Conservation (phyloP, 179 eudicot genomes). For the Corrigiola litoralis region DNA sequence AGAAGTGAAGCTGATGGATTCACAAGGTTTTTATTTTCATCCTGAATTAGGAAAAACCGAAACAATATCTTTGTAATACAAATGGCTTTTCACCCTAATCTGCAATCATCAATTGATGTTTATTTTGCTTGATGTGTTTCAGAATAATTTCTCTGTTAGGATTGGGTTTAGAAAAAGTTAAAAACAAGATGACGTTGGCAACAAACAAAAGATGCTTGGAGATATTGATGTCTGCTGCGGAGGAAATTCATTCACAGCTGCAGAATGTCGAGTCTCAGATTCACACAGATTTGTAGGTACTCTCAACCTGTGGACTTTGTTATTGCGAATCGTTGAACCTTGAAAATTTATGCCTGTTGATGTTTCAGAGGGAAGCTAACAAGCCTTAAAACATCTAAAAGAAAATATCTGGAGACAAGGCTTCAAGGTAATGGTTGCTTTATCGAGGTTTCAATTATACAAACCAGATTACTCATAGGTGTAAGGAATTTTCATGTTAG, state of each 20-base stretch:
- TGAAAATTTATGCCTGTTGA: slow-evolving; percentile 18
- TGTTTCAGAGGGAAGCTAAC: slow-evolving; percentile 71
- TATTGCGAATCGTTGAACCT: neutral
- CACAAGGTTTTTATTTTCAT: slow-evolving; percentile 44
- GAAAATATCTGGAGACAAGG: slow-evolving; percentile 60
- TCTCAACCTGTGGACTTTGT: slow-evolving; percentile 9
- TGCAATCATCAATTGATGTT: slow-evolving; percentile 5
- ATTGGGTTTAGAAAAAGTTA: slow-evolving; percentile 60
- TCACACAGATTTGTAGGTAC: slow-evolving; percentile 68
- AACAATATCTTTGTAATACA: neutral
- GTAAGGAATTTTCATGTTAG: slow-evolving; percentile 1
- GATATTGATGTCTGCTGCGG: slow-evolving; percentile 59
- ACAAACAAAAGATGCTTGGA: slow-evolving; percentile 67
- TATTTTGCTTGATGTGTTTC: slow-evolving; percentile 25
- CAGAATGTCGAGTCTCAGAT: slow-evolving; percentile 69
- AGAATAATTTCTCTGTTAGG: slow-evolving; percentile 60
- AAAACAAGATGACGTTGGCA: slow-evolving; percentile 52
- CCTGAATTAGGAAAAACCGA: slow-evolving; percentile 1
- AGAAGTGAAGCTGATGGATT: slow-evolving; percentile 48
- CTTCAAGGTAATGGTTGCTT: slow-evolving; percentile 51
- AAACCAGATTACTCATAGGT: neutral
- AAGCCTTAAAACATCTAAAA: slow-evolving; percentile 45
- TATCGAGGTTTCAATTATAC: neutral
- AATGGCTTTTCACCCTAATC: neutral
- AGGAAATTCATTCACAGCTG: slow-evolving; percentile 55